These are phyloP conservation scores for Gonium pectorale DNA, from an alignment of 139 green algal genomes.

Conservation along the genomic window DNA sequence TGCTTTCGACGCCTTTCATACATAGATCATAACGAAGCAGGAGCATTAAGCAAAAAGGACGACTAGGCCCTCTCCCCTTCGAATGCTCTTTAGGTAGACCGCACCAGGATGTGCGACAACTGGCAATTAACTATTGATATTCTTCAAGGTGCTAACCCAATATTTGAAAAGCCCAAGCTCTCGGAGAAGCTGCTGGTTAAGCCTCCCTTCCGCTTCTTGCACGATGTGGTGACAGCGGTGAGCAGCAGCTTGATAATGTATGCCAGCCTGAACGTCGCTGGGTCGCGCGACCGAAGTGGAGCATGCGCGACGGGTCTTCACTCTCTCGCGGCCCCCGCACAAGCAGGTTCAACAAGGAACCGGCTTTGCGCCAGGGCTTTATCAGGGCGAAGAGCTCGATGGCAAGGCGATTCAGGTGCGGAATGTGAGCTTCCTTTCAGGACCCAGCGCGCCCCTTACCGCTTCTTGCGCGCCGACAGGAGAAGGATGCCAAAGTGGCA, in stretches of 20 bases:
- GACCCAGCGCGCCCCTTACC: background rate
- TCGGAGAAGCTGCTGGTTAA: constrained; percentile 80
- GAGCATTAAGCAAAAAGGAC: too few species aligned
- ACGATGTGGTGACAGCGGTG: constrained; percentile 86
- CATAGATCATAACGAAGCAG: too few species aligned
- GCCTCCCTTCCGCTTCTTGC: constrained; percentile 88
- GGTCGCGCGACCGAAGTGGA: too few species aligned
- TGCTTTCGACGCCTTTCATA: too few species aligned
- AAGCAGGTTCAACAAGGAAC: constrained; percentile 74
- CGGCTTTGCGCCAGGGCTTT: constrained; percentile 83
- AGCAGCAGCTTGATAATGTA: constrained; percentile 28
- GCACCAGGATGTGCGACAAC: constrained; percentile 51
- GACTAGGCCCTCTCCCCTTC: too few species aligned
- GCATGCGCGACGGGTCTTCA: too few species aligned
- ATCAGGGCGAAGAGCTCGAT: constrained; percentile 71
- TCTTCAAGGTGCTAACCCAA: constrained; percentile 66
- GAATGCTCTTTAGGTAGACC: too few species aligned
- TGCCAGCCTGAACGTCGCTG: too few species aligned
- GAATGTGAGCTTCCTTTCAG: background rate
- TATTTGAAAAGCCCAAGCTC: constrained; percentile 79
- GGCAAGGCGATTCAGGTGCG: constrained; percentile 70
- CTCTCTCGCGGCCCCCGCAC: too few species aligned
- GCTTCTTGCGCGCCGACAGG: constrained; percentile 52
- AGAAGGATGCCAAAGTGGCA: constrained; percentile 83
- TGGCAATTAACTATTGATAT: constrained; percentile 70